Conservation (phyloP, 371 early-diverging fungal genomes). For the Fennellomyces sp. region DNA sequence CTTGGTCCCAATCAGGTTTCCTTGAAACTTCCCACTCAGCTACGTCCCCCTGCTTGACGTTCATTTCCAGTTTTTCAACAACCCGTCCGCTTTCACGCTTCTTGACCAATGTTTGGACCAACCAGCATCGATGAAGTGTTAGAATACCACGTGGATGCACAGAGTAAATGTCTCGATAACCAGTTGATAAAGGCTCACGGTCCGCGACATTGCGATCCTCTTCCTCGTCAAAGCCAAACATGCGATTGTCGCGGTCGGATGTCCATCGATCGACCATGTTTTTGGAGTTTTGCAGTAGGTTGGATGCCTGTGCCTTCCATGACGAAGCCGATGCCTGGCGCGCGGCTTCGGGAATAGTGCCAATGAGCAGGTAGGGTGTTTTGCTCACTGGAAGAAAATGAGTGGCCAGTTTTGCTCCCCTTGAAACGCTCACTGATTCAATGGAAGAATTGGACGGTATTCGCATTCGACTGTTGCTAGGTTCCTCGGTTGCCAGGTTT, state of each 20-base stretch:
- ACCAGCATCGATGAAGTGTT: slow-evolving; percentile 61
- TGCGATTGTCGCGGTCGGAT: neutral
- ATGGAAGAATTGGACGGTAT: too few relatives aligned
- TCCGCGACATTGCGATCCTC: slow-evolving; percentile 28
- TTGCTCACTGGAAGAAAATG: slow-evolving; percentile 34
- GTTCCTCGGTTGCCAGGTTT: neutral
- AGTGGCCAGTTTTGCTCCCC: slow-evolving; percentile 20
- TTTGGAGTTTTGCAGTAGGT: neutral
- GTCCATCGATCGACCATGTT: neutral
- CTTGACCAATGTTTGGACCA: slow-evolving; percentile 47
- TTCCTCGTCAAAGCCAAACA: slow-evolving; percentile 57
- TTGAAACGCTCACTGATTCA: too few relatives aligned
- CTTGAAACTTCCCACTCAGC: slow-evolving; percentile 62
- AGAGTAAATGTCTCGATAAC: slow-evolving; percentile 59
- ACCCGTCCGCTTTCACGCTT: slow-evolving; percentile 51
- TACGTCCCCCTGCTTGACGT: slow-evolving; percentile 54
- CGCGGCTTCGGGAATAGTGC: neutral
- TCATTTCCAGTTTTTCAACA: slow-evolving; percentile 51
- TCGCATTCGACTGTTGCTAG: too few relatives aligned
- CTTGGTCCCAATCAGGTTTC: slow-evolving; percentile 45
- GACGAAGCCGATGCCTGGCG: neutral
- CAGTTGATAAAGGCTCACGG: slow-evolving; percentile 23
- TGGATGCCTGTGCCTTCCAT: neutral
- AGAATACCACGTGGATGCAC: slow-evolving; percentile 59
- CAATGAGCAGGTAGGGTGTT: slow-evolving; percentile 25